Base-by-base conservation (phyloP, 2,329 filamentous ascomycete species). In the Calonectria pseudoturangicola region DNA sequence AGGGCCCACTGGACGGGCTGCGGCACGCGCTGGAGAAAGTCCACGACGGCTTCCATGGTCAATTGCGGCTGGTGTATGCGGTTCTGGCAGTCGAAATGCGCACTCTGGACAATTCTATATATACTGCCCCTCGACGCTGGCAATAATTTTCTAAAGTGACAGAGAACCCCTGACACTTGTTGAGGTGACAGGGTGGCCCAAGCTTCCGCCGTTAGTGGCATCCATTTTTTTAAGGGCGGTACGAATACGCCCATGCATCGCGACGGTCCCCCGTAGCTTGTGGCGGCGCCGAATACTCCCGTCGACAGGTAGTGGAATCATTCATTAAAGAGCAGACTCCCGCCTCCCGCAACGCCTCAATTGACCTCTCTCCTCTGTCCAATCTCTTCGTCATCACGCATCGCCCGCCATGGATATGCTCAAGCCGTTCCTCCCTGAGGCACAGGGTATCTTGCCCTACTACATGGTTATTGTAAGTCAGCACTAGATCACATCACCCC, bases 401-500 rank as follows among this genome's bases (percentile, higher is more conserved):
- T 5, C 45, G 33, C 43, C 47, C 43, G 60, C 62, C 66, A 89
- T 91, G 88, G 87, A 89, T 43, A 73, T 82, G 2, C 48, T 90
- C 68, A 81, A 84, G 70, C 79, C 83, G 27, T 83, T 87, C 58
- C 86, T 89, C 30, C 89, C 89, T 4, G 81, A 83, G 2, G 85
- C 86, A 60, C 86, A 90, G 79, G 90, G 90, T 73, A 85, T 89
- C 73, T 79, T 92, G 70, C 90, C 90, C 28, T 91, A 90, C 77
- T 92, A 91, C 79, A 89, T 92, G 82, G 83, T 91, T 68, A 79
- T 89, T 60, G 90, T 91, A 84, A 76, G 88, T 79, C 50, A 48
- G 28, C n/a, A 28, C 72, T 68, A 36, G 7, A 36, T 36, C 33
- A 36, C 33, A 36, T 36, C 33, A 36, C 63, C 56, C 41, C 71